Base-by-base conservation (phyloP, 2,329 filamentous ascomycete species). In the Lachnellula cervina region DNA sequence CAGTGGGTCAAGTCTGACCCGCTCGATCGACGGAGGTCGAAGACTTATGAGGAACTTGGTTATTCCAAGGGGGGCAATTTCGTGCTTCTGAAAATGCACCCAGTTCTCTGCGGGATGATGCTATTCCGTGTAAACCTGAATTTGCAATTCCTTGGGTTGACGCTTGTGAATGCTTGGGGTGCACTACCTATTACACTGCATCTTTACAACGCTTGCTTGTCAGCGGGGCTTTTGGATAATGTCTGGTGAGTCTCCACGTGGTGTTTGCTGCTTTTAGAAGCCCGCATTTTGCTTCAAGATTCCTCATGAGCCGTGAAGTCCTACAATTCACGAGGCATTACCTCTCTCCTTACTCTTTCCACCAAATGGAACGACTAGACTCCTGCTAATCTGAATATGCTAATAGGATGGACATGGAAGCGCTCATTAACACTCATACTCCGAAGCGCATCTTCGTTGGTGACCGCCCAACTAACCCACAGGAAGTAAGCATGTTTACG, bases 191-290 rank as follows among this genome's bases (percentile, higher is more conserved):
- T 7, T 23, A 9, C 37, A 38, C 25, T 54, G 11, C 52, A 54
- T 45, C 46, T 54, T 25, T 54, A 54, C 38, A 54, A 54, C n/a
- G 52, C 52, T 19, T 48, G 34, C 9, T 13, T 50, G n/a, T 0
- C 11, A 13, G 52, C 51, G n/a, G 3, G 13, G 11, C 25, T 50
- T 2, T 13, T 52, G 5, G 14, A 52, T 5, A 52, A 14, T 11
- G 14, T 28, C 3, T 52, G 40, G 50, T 52, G 14, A 52, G 50
- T 23, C 17, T 25, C 13, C 16, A 35, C 11, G 32, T 40, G 9
- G 8, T 16, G 1, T 13, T 51, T 7, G 16, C 2, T 11, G 19
- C 2, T 40, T 17, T 40, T 4, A 16, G 37, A 40, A 40, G n/a
- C n/a, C 37, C n/a, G 37, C n/a, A 40, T n/a, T 40, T 40, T 40